Conservation (phyloP, 768 basidiomycete genomes). For the Asterophora parasitica region DNA sequence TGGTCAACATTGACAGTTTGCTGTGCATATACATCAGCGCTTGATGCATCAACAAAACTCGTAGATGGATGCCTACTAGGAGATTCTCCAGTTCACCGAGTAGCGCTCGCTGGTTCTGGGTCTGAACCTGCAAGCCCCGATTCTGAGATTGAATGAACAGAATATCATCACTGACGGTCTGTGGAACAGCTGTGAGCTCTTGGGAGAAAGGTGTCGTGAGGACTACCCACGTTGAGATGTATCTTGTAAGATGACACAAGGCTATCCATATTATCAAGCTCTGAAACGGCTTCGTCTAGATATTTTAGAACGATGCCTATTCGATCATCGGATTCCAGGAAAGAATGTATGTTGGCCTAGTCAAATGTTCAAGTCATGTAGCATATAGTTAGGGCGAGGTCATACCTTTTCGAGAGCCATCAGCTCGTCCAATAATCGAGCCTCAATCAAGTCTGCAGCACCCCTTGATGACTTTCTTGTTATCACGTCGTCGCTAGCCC, state of each 20-base stretch:
- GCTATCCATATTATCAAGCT: slow-evolving; percentile 87
- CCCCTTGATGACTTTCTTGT: slow-evolving; percentile 60
- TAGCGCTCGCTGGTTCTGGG: slow-evolving; percentile 87
- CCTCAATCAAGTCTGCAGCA: slow-evolving; percentile 89
- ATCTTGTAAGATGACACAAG: slow-evolving; percentile 93
- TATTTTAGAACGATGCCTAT: slow-evolving; percentile 79
- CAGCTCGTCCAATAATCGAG: slow-evolving; percentile 82
- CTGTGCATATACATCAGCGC: slow-evolving; percentile 32
- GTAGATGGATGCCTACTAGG: slow-evolving; percentile 35
- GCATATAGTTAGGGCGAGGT: slow-evolving; percentile 1
- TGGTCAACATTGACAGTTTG: slow-evolving; percentile 93
- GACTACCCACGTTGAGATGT: slow-evolving; percentile 75
- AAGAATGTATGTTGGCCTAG: slow-evolving; percentile 96
- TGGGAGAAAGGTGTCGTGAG: not conserved
- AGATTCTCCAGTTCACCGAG: slow-evolving; percentile 84
- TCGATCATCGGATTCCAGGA: slow-evolving; percentile 93
- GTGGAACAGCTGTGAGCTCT: slow-evolving; percentile 1
- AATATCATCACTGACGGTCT: slow-evolving; percentile 96
- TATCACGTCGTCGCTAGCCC: slow-evolving; percentile 80
- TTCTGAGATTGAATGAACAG: slow-evolving; percentile 94
- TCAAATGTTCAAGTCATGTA: slow-evolving; percentile 3
- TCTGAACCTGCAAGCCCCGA: slow-evolving; percentile 94
- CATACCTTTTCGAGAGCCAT: slow-evolving; percentile 89
- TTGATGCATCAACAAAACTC: not conserved
- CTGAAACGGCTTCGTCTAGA: slow-evolving; percentile 83